Conservation (phyloP, 2,329 filamentous ascomycete genomes). For the Fonsecaea multimorphosa region DNA sequence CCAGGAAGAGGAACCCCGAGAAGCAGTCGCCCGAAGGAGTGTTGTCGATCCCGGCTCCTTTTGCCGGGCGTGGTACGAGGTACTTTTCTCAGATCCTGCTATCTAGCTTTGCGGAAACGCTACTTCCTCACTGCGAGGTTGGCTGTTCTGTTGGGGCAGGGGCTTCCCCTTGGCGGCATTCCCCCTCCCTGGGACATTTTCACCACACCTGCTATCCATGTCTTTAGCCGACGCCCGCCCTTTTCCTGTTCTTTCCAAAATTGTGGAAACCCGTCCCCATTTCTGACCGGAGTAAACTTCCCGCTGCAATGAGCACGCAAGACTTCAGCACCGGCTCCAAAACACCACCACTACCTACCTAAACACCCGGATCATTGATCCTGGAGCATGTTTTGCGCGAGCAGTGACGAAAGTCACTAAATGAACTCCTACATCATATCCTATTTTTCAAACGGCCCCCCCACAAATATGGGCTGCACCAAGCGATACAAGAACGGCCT, state of each 20-base stretch:
- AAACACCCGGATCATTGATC: too few species aligned
- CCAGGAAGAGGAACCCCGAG: too few species aligned
- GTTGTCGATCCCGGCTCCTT: neutral
- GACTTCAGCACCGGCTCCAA: too few species aligned
- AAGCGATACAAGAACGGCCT: constrained; percentile 6
- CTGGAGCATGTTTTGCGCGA: too few species aligned
- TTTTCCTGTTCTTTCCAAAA: neutral
- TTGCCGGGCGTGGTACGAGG: neutral
- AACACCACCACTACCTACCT: too few species aligned
- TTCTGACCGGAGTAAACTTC: neutral
- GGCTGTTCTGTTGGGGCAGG: neutral
- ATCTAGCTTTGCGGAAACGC: neutral
- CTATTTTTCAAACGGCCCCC: neutral
- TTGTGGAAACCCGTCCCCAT: neutral
- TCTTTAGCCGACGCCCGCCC: neutral
- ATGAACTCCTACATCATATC: neutral
- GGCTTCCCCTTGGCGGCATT: neutral
- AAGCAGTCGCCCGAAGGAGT: too few species aligned
- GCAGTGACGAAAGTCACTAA: constrained; percentile 1
- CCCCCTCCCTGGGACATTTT: too few species aligned
- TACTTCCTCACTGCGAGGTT: neutral
- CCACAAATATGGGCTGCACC: neutral
- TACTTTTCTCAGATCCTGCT: neutral
- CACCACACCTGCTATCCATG: too few species aligned
- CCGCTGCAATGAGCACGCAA: too few species aligned